A percentile compares a stretch with the other conserved stretches of the same genome.
Evolutionary conservation across 2,329 filamentous ascomycete genomes (phyloP).

Genomic region (Trichoderma oligosporum): DNA sequence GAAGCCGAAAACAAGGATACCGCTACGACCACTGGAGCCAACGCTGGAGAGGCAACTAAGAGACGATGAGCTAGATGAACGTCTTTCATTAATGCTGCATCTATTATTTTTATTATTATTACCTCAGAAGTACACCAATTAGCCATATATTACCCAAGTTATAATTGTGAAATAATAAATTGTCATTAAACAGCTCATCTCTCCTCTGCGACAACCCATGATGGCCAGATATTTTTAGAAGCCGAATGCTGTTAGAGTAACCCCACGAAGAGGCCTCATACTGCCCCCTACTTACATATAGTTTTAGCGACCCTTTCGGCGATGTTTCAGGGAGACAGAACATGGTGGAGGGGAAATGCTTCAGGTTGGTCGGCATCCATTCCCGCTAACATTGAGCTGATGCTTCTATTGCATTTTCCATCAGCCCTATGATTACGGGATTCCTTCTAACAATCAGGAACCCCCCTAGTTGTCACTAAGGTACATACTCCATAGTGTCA

Average conservation of each 20-base stretch:
- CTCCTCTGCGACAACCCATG: background rate
- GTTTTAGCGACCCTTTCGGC: background rate
- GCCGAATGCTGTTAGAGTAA: background rate
- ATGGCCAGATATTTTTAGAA: background rate
- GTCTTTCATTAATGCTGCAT: background rate
- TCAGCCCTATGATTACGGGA: conserved; percentile 8
- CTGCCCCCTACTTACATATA: background rate
- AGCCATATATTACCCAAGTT: background rate
- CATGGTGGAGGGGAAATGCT: background rate
- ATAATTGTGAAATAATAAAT: background rate
- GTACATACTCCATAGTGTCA: conserved; percentile 5
- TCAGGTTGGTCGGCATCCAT: conserved; percentile 2
- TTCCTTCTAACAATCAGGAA: background rate
- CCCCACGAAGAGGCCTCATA: conserved; percentile 1
- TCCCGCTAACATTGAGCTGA: background rate
- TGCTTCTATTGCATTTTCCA: background rate
- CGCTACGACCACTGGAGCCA: conserved; percentile 49
- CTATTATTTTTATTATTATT: background rate
- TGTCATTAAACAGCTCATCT: background rate
- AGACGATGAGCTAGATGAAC: conserved; percentile 33
- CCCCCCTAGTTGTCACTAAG: background rate
- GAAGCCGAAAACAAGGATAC: conserved; percentile 37
- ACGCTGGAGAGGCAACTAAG: conserved; percentile 45
- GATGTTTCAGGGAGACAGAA: conserved; percentile 2
- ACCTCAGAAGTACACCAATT: background rate